phyloP scores from a whole-genome alignment of 176 grass and related monocot species.

The Phyllostachys edulis region DNA sequence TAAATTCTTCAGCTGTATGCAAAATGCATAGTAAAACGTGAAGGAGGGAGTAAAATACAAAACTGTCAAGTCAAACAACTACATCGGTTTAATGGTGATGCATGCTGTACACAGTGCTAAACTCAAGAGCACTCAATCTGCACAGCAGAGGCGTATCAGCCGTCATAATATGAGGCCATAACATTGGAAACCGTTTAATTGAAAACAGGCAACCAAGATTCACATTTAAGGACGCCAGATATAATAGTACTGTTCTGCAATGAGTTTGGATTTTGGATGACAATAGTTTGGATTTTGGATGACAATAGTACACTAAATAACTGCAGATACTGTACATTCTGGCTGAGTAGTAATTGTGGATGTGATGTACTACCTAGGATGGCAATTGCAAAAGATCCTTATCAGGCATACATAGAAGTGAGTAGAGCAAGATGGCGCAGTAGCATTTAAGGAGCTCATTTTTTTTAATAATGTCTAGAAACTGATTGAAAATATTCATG shows the following conservation, averaged over 20 bases:
- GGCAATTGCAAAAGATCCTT: constrained; percentile 23
- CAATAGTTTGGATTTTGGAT: constrained; percentile 16
- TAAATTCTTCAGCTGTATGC: not conserved
- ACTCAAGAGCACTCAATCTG: constrained; percentile 4
- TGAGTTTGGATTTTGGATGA: constrained; percentile 14
- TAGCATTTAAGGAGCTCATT: not conserved
- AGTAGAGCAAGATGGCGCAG: not conserved
- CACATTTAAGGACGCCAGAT: constrained; percentile 21
- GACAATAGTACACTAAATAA: constrained; percentile 3
- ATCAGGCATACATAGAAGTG: constrained; percentile 16
- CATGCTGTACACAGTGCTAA: not conserved
- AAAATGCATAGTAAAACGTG: not conserved
- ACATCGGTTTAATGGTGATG: constrained; percentile 1
- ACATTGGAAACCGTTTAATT: not conserved
- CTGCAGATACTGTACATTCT: constrained; percentile 19
- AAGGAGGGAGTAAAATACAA: not conserved
- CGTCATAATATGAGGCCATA: constrained; percentile 26
- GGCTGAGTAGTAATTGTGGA: not conserved
- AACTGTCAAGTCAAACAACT: no score
- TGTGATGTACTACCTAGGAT: constrained; percentile 7
- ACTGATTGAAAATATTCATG: not conserved
- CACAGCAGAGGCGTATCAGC: constrained; percentile 10
- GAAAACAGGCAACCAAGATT: constrained; percentile 14
- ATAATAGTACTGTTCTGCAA: not conserved
- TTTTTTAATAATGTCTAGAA: constrained; percentile 18